phyloP scores from a whole-genome alignment of 1,284 basidiomycete species.

The Jaminaea rosea region DNA sequence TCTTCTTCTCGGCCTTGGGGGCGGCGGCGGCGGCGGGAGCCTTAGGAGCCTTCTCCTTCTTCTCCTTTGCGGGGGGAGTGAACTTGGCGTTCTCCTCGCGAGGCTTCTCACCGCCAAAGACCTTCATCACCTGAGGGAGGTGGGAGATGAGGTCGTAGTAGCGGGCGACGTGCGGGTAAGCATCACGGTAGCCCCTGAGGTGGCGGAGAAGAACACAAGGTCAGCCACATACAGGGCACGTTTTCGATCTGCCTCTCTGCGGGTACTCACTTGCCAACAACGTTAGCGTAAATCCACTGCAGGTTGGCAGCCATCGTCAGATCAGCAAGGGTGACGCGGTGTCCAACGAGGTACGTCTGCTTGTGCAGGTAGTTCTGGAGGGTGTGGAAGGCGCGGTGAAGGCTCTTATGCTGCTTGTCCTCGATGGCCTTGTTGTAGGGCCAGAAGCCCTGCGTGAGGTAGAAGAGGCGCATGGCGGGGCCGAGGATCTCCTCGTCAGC shows the following conservation, averaged over 20 bases:
- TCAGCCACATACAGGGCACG: no score
- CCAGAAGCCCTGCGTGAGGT: slow-evolving; percentile 1
- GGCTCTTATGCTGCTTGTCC: slow-evolving; percentile 53
- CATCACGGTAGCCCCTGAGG: slow-evolving; percentile 33
- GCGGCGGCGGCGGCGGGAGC: slow-evolving; percentile 36
- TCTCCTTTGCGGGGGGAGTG: slow-evolving; percentile 60
- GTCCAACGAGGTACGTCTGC: slow-evolving; percentile 82
- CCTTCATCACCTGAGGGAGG: slow-evolving; percentile 52
- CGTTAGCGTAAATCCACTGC: slow-evolving; percentile 11
- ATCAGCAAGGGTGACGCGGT: slow-evolving; percentile 90
- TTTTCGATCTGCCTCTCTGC: no score
- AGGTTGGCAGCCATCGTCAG: slow-evolving; percentile 58
- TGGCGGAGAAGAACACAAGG: no score
- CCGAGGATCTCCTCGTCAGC: slow-evolving; percentile 55
- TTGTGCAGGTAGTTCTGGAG: slow-evolving; percentile 67
- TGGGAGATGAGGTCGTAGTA: slow-evolving; percentile 63
- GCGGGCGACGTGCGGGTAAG: slow-evolving; percentile 65
- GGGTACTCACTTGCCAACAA: no score
- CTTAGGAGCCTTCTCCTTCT: slow-evolving; percentile 42
- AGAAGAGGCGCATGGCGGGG: slow-evolving; percentile 21
- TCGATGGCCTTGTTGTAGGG: slow-evolving; percentile 50
- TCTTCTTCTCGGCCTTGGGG: slow-evolving; percentile 5
- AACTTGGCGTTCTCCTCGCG: slow-evolving; percentile 65
- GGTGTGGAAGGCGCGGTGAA: slow-evolving; percentile 55
- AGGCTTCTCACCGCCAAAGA: slow-evolving; percentile 53